Conservation (phyloP, 2,329 filamentous ascomycete species). For the Xylariales sp. region DNA sequence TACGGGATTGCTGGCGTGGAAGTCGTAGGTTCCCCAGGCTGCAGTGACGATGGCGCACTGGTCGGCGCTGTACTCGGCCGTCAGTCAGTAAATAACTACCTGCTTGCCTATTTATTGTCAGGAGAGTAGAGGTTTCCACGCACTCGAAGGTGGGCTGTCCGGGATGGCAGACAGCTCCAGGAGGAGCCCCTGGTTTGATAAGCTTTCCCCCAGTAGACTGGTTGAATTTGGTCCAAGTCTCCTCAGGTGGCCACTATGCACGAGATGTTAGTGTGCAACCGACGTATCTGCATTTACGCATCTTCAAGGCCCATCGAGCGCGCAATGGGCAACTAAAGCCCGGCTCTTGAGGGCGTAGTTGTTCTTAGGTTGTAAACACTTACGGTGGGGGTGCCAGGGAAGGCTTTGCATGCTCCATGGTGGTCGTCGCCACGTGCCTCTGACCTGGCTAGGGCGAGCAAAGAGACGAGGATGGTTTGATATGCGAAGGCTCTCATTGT, state of each 20-base stretch:
- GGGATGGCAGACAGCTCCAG: slow-evolving; percentile 59
- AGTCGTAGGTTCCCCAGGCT: slow-evolving; percentile 52
- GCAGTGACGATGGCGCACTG: slow-evolving; percentile 50
- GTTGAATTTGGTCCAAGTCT: slow-evolving; percentile 61
- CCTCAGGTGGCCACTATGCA: slow-evolving; percentile 59
- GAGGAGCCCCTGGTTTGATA: slow-evolving; percentile 54
- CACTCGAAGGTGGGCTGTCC: slow-evolving; percentile 49
- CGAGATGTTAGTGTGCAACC: slow-evolving; percentile 13
- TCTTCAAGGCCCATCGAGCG: neutral
- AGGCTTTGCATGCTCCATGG: slow-evolving; percentile 57
- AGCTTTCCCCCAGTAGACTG: slow-evolving; percentile 56
- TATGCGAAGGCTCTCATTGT: slow-evolving; percentile 29
- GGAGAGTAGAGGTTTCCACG: slow-evolving; percentile 6
- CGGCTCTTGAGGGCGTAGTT: neutral
- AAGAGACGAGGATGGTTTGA: neutral
- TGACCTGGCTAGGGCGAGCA: slow-evolving; percentile 13
- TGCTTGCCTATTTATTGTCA: neutral
- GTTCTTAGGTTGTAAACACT: neutral
- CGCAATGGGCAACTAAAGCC: neutral
- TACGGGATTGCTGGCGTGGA: slow-evolving; percentile 54
- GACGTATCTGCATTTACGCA: neutral
- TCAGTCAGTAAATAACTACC: neutral
- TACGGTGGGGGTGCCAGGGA: slow-evolving; percentile 54
- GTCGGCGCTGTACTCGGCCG: slow-evolving; percentile 25
- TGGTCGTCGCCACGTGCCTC: slow-evolving; percentile 8